phyloP scores from a whole-genome alignment of 441 rosid genomes.

The Pelargonium australe region DNA sequence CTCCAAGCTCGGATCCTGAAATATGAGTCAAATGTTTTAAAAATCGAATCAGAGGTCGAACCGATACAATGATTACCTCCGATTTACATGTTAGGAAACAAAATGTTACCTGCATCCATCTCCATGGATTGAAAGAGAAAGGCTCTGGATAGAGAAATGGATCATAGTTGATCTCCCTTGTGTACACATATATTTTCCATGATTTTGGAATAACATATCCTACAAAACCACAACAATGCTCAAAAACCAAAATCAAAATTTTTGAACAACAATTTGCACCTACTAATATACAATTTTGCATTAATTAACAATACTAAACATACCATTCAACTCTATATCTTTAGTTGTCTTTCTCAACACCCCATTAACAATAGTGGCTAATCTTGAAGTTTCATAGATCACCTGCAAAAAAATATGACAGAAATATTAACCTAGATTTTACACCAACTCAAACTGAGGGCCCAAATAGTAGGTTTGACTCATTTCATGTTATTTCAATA shows the following conservation, averaged over 20 bases:
- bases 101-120: slow-evolving; percentile 30
- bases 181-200: slow-evolving; percentile 40
- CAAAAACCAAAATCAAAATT: too few relatives aligned
- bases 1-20: slow-evolving; percentile 28
- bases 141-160: slow-evolving; percentile 32
- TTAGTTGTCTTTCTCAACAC: slow-evolving; percentile 34
- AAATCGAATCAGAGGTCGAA: too few relatives aligned
- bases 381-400: slow-evolving; percentile 34
- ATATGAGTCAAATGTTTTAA: too few relatives aligned
- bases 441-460: too few relatives aligned
- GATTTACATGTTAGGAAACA: not conserved
- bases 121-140: slow-evolving; percentile 39
- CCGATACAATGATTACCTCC: too few relatives aligned
- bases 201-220: slow-evolving; percentile 35
- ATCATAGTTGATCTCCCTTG: slow-evolving; percentile 39
- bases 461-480: too few relatives aligned
- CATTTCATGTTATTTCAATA: too few relatives aligned
- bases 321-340: slow-evolving; percentile 42
- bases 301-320: too few relatives aligned
- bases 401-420: slow-evolving; percentile 21
- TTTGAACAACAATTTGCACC: too few relatives aligned
- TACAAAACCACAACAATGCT: not conserved
- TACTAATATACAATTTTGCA: too few relatives aligned
- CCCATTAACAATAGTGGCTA: slow-evolving; percentile 44
- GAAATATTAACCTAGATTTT: too few relatives aligned